Percentiles rank a stretch among this genome's conserved stretches.
These are phyloP conservation scores for Sclerotinia subarctica DNA, from an alignment of 2,329 filamentous ascomycete species.

Conservation along the genomic window DNA sequence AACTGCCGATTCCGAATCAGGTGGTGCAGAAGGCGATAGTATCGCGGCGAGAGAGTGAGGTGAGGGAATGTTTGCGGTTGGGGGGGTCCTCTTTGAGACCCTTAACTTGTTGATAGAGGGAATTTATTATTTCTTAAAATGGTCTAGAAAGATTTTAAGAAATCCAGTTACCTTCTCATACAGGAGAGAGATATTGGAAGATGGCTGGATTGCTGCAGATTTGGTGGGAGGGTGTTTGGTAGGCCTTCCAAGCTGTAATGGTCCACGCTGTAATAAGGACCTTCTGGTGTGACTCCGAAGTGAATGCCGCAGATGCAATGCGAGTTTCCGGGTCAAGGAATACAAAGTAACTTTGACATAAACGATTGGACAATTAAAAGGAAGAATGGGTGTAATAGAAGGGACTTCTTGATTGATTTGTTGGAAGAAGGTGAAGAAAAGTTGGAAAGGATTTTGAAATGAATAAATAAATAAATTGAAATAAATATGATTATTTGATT, in stretches of 20 bases:
- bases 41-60: constrained; percentile 40
- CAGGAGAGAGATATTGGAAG: constrained; percentile 11
- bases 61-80: constrained; percentile 40
- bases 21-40: constrained; percentile 37
- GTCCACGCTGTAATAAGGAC: constrained; percentile 17
- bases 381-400: background rate
- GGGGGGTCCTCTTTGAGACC: constrained; percentile 32
- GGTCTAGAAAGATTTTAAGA: constrained; percentile 14
- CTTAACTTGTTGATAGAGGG: constrained; percentile 17
- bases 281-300: constrained; percentile 16
- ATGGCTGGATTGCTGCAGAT: constrained; percentile 20
- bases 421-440: background rate
- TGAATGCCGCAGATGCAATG: constrained; percentile 21
- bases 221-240: constrained; percentile 7
- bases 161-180: constrained; percentile 16
- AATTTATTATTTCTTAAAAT: constrained; percentile 14
- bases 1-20: constrained; percentile 27
- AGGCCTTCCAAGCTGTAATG: constrained; percentile 11
- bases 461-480: background rate
- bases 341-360: constrained; percentile 16
- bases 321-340: constrained; percentile 18
- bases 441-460: background rate
- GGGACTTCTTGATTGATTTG: background rate
- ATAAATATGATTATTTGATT: background rate
- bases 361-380: constrained; percentile 18